Evolutionary conservation across 176 grass and related monocot species (phyloP).

Genomic region (Cenchrus purpureus): DNA sequence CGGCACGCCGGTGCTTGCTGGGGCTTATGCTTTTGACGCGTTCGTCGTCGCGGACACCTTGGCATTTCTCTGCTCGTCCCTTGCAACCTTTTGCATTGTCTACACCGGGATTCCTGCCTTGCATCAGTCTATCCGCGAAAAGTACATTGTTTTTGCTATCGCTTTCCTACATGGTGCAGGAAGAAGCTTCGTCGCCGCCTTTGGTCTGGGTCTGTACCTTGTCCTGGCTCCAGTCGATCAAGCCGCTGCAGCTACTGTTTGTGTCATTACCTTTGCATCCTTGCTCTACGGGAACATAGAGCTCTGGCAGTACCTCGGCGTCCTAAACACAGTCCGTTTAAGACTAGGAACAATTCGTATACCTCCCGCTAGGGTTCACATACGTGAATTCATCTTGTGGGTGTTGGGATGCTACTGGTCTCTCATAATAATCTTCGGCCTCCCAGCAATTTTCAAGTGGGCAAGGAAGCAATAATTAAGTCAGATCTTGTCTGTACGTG

Average conservation of each 20-base stretch:
- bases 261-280: background rate
- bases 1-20: background rate
- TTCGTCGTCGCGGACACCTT: background rate
- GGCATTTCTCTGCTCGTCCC: background rate
- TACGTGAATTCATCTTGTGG: fast-evolving
- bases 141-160: too few relatives aligned
- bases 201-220: background rate
- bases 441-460: background rate
- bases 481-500: too few relatives aligned
- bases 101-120: background rate
- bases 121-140: background rate
- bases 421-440: background rate
- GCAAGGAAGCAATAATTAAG: too few relatives aligned
- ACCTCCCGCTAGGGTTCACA: background rate
- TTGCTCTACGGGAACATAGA: background rate
- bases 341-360: background rate
- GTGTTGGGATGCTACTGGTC: background rate
- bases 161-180: background rate
- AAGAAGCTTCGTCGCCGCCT: background rate
- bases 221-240: background rate
- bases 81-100: background rate
- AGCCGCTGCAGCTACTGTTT: background rate
- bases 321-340: background rate
- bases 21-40: background rate
- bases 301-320: background rate